Conservation (phyloP, 1,284 basidiomycete species). For the Gymnopus androsaceus region DNA sequence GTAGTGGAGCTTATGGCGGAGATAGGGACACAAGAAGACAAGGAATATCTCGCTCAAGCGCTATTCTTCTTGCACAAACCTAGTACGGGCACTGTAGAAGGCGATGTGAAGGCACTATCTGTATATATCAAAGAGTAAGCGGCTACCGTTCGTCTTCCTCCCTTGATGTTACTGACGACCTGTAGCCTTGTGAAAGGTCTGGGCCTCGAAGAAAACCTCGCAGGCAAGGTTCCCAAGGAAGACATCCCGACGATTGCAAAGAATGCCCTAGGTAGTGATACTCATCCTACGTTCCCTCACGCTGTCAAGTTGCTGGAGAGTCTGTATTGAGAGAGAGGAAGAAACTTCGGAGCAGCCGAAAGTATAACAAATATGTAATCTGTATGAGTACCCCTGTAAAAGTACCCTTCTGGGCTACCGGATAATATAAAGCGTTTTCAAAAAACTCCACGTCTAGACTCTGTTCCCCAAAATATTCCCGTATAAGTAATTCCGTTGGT, state of each 20-base stretch:
- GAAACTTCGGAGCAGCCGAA: not conserved
- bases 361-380: too few species aligned
- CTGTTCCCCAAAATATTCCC: too few species aligned
- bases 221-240: constrained; percentile 55
- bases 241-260: constrained; percentile 55
- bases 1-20: constrained; percentile 62
- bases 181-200: constrained; percentile 57
- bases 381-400: too few species aligned
- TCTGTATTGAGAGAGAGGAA: constrained; percentile 39
- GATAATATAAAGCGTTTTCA: too few species aligned
- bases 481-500: too few species aligned
- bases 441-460: too few species aligned
- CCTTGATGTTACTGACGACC: constrained; percentile 8
- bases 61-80: constrained; percentile 59
- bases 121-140: constrained; percentile 56
- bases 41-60: constrained; percentile 54
- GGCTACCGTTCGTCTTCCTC: not conserved
- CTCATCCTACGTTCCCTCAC: constrained; percentile 37
- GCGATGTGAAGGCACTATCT: constrained; percentile 57
- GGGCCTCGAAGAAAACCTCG: constrained; percentile 56
- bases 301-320: constrained; percentile 50
- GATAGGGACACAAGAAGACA: constrained; percentile 56
- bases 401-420: too few species aligned
- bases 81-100: constrained; percentile 58
- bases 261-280: constrained; percentile 43